Evolutionary conservation across 176 grass and related monocot species (phyloP).

Genomic region (Rhynchospora pubera): DNA sequence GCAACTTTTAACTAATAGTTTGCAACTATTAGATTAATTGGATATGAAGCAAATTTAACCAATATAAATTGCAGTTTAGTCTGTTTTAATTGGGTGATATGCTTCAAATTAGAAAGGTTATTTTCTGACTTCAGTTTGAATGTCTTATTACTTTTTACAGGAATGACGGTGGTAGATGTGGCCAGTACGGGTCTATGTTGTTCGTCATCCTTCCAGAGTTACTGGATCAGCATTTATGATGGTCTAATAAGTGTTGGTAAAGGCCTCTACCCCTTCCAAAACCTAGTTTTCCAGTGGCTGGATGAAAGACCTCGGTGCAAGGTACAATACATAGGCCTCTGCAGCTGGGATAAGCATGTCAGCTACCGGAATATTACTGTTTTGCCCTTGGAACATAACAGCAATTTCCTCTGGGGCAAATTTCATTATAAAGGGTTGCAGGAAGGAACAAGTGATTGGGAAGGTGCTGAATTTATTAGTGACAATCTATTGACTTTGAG

Average conservation of each 20-base stretch:
- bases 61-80: not conserved
- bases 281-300: conserved; percentile 71
- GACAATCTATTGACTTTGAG: conserved; percentile 38
- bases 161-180: conserved; percentile 62
- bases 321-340: conserved; percentile 77
- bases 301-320: conserved; percentile 55
- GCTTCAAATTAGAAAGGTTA: not conserved
- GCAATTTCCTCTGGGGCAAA: conserved; percentile 58
- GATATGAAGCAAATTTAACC: not conserved
- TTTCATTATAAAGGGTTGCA: conserved; percentile 41
- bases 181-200: conserved; percentile 61
- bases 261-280: conserved; percentile 68
- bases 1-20: too few relatives aligned
- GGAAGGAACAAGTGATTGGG: conserved; percentile 24
- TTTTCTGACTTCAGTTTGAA: not conserved
- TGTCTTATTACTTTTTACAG: not conserved
- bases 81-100: not conserved
- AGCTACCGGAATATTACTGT: conserved; percentile 81
- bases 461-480: conserved; percentile 21
- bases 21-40: not conserved
- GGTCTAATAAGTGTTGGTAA: conserved; percentile 73
- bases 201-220: conserved; percentile 81
- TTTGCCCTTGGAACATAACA: conserved; percentile 53
- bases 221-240: conserved; percentile 91
- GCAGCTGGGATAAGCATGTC: conserved; percentile 94